Base-by-base conservation (phyloP, 1,284 basidiomycete species). In the Ustilago bromivora region DNA sequence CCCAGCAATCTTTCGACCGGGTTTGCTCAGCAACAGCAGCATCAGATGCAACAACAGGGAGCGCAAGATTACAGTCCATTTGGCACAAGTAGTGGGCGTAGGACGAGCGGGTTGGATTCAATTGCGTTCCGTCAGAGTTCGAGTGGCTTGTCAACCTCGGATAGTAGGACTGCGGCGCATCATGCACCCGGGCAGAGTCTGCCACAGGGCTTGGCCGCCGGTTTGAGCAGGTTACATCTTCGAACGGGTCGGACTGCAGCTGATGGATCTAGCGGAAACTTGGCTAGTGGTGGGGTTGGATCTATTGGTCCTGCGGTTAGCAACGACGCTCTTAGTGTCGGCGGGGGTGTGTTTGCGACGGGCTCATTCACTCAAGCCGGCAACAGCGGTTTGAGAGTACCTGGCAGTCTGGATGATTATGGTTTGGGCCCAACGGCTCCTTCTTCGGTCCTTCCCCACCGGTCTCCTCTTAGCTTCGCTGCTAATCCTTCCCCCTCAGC, bases 131-230 rank as follows among this genome's bases (percentile, higher is more conserved):
- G 66, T 17, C 71, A 74, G 28, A 53, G 63, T 36, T 17, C 41
- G 17, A 47, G 59, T 12, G 55, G 64, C 1, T n/a, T 71, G 32
- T 66, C 68, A 54, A 65, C 61, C 6, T 66, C 71, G 19, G 71
- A 61, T 4, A 64, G 69, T 11, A 64, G 71, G 3, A 58, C 76
- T 9, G 64, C 76, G 10, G 64, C 72, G 15, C 87, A 90, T 12
- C 93, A 94, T 77, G 93, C 93, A 1, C 93, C 93, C 0, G 93
- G 93, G 0, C 93, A 94, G 86, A 92, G 91, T 86, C 88, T 94
- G n/a, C 93, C 94, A 1, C 93, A 94, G 73, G 93, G 93, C 41
- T 88, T 95, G 31, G 93, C 93, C 0, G 93, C 93, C 0, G 94
- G 94, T 3, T 91, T 93, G 84, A 94, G 92, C 52, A 89, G 93